Conservation (phyloP, 1,284 basidiomycete species). For the Puccinia polysora region DNA sequence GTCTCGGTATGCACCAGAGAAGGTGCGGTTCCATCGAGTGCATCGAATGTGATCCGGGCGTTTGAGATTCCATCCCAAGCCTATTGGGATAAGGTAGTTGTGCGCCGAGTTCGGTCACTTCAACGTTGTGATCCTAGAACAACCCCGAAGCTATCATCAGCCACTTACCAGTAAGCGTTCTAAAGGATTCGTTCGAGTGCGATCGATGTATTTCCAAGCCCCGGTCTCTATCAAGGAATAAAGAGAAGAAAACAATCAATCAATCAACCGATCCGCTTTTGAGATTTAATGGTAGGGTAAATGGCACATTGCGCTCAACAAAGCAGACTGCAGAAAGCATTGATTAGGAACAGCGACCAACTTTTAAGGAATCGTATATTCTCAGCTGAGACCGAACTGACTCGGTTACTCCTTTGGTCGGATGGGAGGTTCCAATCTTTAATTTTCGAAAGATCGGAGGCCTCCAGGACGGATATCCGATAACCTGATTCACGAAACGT, state of each 20-base stretch:
- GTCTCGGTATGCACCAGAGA: constrained; percentile 53
- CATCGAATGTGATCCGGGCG: constrained; percentile 68
- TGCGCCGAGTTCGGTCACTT: constrained; percentile 55
- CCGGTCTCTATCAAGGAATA: constrained; percentile 62
- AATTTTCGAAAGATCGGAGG: constrained; percentile 66
- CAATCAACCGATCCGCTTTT: too few species aligned
- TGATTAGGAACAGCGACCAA: too few species aligned
- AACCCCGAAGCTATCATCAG: neutral
- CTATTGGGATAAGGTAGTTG: constrained; percentile 32
- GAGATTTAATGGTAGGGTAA: too few species aligned
- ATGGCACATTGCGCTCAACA: too few species aligned
- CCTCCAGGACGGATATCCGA: constrained; percentile 70
- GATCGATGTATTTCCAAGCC: constrained; percentile 74
- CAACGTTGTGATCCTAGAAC: neutral
- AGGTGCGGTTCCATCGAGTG: constrained; percentile 57
- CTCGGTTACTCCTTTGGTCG: constrained; percentile 74
- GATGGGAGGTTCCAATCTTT: constrained; percentile 63
- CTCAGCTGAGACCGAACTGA: constrained; percentile 78
- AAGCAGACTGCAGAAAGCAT: too few species aligned
- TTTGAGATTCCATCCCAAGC: constrained; percentile 84
- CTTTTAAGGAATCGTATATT: constrained; percentile 73
- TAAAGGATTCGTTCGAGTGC: constrained; percentile 65
- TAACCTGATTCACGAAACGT: constrained; percentile 18
- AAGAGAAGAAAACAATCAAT: neutral
- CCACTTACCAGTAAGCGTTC: constrained; percentile 77